These are phyloP conservation scores for Hippophae gyantsensis DNA, from an alignment of 306 rosid species.

Conservation along the genomic window DNA sequence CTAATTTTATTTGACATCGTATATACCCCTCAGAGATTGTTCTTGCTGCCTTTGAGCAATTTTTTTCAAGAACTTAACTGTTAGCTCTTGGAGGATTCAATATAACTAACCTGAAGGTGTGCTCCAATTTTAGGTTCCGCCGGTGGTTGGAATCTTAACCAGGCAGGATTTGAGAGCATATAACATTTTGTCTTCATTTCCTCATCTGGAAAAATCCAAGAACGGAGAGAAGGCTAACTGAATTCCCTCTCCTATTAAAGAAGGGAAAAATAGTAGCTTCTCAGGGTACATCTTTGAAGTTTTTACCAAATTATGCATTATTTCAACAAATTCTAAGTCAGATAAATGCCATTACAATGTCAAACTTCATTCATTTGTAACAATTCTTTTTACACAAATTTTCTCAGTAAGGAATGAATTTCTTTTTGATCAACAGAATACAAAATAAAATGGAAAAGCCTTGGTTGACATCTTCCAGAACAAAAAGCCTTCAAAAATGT, in stretches of 20 bases:
- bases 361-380: constrained; percentile 28
- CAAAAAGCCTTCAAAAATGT: neutral
- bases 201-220: constrained; percentile 46
- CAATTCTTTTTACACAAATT: constrained; percentile 27
- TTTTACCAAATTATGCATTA: constrained; percentile 27
- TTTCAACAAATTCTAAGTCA: constrained; percentile 26
- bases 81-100: neutral
- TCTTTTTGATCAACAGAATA: constrained; percentile 9
- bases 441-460: constrained; percentile 13
- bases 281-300: constrained; percentile 13
- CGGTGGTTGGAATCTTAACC: constrained; percentile 76
- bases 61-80: neutral
- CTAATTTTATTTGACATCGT: neutral
- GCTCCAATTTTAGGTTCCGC: constrained; percentile 45
- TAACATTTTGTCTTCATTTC: constrained; percentile 68
- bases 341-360: constrained; percentile 22
- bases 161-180: constrained; percentile 69
- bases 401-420: constrained; percentile 15
- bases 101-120: constrained; percentile 29
- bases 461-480: neutral
- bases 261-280: constrained; percentile 20
- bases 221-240: constrained; percentile 37
- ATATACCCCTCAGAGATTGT: neutral
- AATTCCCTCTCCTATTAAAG: constrained; percentile 12
- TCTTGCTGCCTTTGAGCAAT: neutral